Evolutionary conservation across 2,329 filamentous ascomycete genomes (phyloP).

Genomic region (Talaromyces sp.): DNA sequence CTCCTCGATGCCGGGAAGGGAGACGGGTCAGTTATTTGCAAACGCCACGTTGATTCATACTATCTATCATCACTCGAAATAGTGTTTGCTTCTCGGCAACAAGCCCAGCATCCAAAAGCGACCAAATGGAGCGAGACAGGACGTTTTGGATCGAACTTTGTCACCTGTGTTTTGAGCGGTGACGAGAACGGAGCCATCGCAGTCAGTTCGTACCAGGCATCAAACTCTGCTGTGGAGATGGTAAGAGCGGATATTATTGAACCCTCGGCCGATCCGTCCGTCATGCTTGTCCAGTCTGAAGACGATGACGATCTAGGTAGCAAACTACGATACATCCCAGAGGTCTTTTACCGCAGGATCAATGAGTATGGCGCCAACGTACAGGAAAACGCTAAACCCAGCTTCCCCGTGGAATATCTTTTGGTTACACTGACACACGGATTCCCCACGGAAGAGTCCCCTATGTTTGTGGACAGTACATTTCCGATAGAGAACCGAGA

Average conservation of each 20-base stretch:
- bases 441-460: constrained; percentile 78
- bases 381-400: constrained; percentile 93
- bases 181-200: constrained; percentile 85
- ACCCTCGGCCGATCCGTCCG: constrained; percentile 84
- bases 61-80: constrained; percentile 91
- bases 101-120: constrained; percentile 82
- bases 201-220: constrained; percentile 90
- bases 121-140: constrained; percentile 98
- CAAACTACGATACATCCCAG: constrained; percentile 84
- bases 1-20: constrained; percentile 76
- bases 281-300: constrained; percentile 93
- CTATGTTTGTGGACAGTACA: constrained; percentile 66
- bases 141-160: constrained; percentile 91
- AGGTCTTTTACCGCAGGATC: constrained; percentile 92
- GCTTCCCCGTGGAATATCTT: constrained; percentile 94
- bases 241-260: constrained; percentile 91
- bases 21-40: constrained; percentile 87
- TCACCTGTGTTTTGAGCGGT: constrained; percentile 93
- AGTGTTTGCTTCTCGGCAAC: constrained; percentile 80
- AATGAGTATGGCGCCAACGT: constrained; percentile 97
- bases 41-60: constrained; percentile 92
- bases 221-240: constrained; percentile 96
- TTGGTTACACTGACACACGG: constrained; percentile 95
- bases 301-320: constrained; percentile 71
- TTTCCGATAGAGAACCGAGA: constrained; percentile 94